Conservation (phyloP, 164 flowering plant genomes). For the Chimonanthus salicifolius region DNA sequence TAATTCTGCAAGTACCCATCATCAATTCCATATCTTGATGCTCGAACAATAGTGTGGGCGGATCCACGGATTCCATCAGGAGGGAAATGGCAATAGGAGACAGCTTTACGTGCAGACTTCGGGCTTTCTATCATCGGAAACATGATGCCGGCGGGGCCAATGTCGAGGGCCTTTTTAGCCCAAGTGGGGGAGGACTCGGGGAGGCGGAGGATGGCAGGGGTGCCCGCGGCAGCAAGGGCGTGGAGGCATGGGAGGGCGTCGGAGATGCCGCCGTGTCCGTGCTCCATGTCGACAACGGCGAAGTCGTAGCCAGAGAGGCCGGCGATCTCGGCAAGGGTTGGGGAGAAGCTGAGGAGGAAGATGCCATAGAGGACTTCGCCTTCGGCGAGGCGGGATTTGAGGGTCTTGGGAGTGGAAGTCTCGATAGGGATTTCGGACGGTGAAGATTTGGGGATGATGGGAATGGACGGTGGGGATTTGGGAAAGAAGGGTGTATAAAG, state of each 20-base stretch:
- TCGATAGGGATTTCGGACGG: conserved; percentile 19
- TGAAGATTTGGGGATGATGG: conserved; percentile 12
- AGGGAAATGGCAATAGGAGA: conserved; percentile 75
- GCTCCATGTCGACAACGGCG: conserved; percentile 91
- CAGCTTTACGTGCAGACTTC: conserved; percentile 52
- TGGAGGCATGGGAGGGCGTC: conserved; percentile 67
- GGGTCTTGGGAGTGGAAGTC: conserved; percentile 19
- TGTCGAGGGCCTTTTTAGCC: conserved; percentile 90
- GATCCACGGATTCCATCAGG: conserved; percentile 86
- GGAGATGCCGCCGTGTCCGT: conserved; percentile 74
- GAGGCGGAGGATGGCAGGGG: conserved; percentile 67
- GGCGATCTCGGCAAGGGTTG: conserved; percentile 79
- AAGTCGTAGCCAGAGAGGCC: conserved; percentile 86
- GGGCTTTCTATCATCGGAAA: conserved; percentile 81
- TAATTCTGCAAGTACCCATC: conserved; percentile 61
- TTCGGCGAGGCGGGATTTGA: conserved; percentile 63
- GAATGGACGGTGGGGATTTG: conserved; percentile 9
- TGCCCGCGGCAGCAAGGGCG: conserved; percentile 59
- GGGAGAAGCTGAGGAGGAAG: conserved; percentile 83
- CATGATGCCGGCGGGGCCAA: conserved; percentile 94
- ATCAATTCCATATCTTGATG: conserved; percentile 71
- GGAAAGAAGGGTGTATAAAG: background rate
- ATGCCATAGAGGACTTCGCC: conserved; percentile 84
- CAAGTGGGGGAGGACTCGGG: conserved; percentile 65
- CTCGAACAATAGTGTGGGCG: conserved; percentile 74